Percentiles rank a stretch among this genome's conserved stretches.
Evolutionary conservation across 495 filamentous ascomycete species (phyloP).

Genomic region (Cercophora sp.): DNA sequence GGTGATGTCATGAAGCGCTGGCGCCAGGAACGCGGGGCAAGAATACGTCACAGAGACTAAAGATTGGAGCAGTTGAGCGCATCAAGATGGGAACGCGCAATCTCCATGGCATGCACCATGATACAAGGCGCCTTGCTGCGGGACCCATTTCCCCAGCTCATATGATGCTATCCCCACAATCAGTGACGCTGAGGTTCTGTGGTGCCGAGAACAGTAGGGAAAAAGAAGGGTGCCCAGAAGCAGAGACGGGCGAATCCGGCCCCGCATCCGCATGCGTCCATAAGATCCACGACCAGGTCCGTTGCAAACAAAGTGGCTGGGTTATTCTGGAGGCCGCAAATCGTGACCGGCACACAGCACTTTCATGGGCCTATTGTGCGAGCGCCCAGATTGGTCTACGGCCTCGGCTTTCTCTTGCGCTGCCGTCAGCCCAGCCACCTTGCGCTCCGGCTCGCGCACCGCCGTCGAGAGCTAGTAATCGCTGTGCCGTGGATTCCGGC

Average conservation of each 20-base stretch:
- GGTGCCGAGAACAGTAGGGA: too few relatives aligned
- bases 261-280: background rate
- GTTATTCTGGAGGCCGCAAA: too few relatives aligned
- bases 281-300: too few relatives aligned
- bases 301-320: conserved; percentile 1
- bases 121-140: too few relatives aligned
- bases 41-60: conserved; percentile 5
- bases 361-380: background rate
- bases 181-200: too few relatives aligned
- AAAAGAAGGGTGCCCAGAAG: background rate
- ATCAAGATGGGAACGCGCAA: conserved; percentile 2
- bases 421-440: conserved; percentile 9
- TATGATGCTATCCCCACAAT: too few relatives aligned
- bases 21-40: background rate
- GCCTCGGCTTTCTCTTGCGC: background rate
- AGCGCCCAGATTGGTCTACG: too few relatives aligned
- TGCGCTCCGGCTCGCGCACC: too few relatives aligned
- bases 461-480: too few relatives aligned
- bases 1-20: conserved; percentile 5
- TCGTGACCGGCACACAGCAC: too few relatives aligned
- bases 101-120: background rate
- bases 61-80: background rate
- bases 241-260: background rate
- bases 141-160: too few relatives aligned
- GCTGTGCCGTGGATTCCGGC: conserved; percentile 2